These are phyloP conservation scores for Tricholoma sp. DNA, from an alignment of 768 basidiomycete genomes.

Conservation along the genomic window DNA sequence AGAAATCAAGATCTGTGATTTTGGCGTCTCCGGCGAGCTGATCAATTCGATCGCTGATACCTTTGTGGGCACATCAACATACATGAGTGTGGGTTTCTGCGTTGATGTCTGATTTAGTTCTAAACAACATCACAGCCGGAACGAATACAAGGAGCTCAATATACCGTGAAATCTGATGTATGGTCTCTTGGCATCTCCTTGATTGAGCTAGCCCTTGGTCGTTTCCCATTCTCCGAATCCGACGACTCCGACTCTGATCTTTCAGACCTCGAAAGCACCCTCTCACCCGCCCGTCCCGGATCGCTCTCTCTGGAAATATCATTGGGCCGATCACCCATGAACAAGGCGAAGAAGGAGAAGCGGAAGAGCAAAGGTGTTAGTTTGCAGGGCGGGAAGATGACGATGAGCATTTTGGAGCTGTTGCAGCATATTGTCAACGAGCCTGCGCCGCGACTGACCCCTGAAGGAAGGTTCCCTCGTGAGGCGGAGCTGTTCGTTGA, in stretches of 20 bases:
- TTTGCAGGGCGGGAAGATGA: constrained; percentile 91
- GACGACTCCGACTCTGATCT: constrained; percentile 72
- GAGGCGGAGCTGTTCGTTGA: constrained; percentile 85
- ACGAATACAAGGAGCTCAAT: constrained; percentile 97
- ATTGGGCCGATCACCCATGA: constrained; percentile 29
- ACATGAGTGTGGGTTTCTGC: constrained; percentile 85
- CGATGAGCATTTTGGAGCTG: constrained; percentile 96
- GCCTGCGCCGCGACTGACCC: constrained; percentile 83
- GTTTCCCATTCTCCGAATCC: constrained; percentile 93
- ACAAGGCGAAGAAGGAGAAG: constrained; percentile 66
- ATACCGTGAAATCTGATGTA: constrained; percentile 98
- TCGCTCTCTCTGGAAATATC: constrained; percentile 43
- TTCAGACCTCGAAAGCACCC: constrained; percentile 76
- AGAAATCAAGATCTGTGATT: constrained; percentile 98
- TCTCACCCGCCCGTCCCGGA: constrained; percentile 65
- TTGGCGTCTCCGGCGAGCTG: constrained; percentile 97
- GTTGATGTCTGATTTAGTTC: constrained; percentile 6
- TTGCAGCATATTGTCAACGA: constrained; percentile 99
- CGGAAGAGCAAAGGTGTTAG: constrained; percentile 90
- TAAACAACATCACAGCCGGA: constrained; percentile 63
- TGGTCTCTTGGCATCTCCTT: constrained; percentile 98
- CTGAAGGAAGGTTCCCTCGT: constrained; percentile 61
- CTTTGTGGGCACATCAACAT: constrained; percentile 97
- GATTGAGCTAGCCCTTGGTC: constrained; percentile 93
- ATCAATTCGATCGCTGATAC: constrained; percentile 99